A percentile compares a stretch with the other conserved stretches of the same genome.
These are phyloP conservation scores for Phytopythium sindhum DNA, from an alignment of 352 stramenopile species.

Conservation along the genomic window DNA sequence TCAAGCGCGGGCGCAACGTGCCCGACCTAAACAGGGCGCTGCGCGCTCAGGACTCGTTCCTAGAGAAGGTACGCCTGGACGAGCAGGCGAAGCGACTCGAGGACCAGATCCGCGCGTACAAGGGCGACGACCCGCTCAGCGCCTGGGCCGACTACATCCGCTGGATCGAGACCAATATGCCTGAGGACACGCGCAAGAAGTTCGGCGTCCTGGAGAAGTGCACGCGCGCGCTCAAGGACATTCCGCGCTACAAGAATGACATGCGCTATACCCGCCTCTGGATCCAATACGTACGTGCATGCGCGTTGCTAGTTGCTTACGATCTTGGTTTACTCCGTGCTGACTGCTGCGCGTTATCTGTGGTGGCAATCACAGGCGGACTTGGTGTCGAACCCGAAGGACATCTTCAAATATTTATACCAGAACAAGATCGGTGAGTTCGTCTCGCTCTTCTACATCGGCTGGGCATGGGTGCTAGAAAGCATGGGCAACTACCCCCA, in stretches of 20 bases:
- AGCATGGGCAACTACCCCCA: conserved; percentile 78
- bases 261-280: conserved; percentile 79
- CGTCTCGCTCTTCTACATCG: conserved; percentile 82
- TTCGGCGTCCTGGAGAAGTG: conserved; percentile 71
- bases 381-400: conserved; percentile 80
- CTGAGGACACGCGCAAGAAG: conserved; percentile 80
- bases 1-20: conserved; percentile 78
- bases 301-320: not conserved
- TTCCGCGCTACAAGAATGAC: conserved; percentile 67
- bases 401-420: conserved; percentile 89
- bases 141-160: conserved; percentile 71
- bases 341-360: conserved; percentile 4
- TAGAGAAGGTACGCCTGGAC: conserved; percentile 55
- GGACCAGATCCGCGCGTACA: conserved; percentile 38
- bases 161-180: conserved; percentile 80
- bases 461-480: conserved; percentile 81
- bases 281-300: conserved; percentile 83
- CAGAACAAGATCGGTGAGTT: conserved; percentile 83
- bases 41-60: conserved; percentile 56
- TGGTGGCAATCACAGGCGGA: conserved; percentile 49
- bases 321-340: not conserved
- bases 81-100: conserved; percentile 52
- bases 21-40: conserved; percentile 73
- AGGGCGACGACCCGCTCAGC: conserved; percentile 63
- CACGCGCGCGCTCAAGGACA: conserved; percentile 66